Evolutionary conservation across 2,329 filamentous ascomycete species (phyloP), one percentile per base, ranked within the genome.

Genomic region (Pleoardoris graminearum): DNA sequence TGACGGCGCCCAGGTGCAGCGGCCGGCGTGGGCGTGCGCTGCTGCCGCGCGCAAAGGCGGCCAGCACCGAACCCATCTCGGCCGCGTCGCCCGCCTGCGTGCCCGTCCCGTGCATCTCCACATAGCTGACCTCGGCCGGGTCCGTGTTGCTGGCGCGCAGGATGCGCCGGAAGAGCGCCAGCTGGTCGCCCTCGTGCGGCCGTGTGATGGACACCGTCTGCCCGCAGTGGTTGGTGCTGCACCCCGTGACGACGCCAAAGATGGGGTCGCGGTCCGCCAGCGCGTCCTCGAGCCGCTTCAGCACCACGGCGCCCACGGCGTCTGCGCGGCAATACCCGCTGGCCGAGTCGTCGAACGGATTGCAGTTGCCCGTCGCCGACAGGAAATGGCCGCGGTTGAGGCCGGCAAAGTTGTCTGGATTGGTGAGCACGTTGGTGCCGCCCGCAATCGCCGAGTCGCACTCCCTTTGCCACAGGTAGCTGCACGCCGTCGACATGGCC

Each of bases 71-170:
- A 1, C 41, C 16, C 30, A 59, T 61, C 44, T 70, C 66, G 0
- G 33, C 47, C 1, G 48, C 38, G 29, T 72, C 69, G 1, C 69
- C 69, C 4, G 57, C 63, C 39, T 70, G 67, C 0, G 68, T 70
- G 0, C 68, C 66, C 2, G 68, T 71, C 0, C 68, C 68, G 39
- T 72, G 68, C 51, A 70, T 60, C 41, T 72, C 69, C 7, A 68
- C 51, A 35, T 66, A 71, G n/a, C 49, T 51, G 17, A 71, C 54
- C 3, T 7, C 17, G 14, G 17, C n/a, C 4, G 33, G 8, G n/a
- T 36, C 2, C 12, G 17, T 14, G 11, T 61, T 55, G 2, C 50
- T 3, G 2, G 77, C 75, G 29, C 70, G 60, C 1, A 69, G 35
- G 0, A 70, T 44, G 6, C 59, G 50, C 1, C 36, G 16, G n/a